A percentile compares a stretch with the other conserved stretches of the same genome.
Evolutionary conservation across 108 stramenopile genomes (phyloP).

Genomic region (Chaetoceros tenuissimus): DNA sequence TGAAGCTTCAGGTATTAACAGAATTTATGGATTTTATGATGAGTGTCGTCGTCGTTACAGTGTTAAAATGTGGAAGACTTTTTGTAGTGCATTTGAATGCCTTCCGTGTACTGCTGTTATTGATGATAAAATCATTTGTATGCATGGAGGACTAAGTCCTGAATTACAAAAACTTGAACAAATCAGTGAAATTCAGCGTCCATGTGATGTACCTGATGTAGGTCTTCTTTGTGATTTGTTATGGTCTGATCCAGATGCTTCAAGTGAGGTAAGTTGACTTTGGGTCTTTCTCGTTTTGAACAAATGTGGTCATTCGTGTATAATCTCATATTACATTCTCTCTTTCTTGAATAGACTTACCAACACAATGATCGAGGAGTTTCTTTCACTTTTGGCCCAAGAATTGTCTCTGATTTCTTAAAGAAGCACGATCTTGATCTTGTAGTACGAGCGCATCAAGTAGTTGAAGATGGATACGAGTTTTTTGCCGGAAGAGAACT

Average conservation of each 20-base stretch:
- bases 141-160: constrained; percentile 81
- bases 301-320: too few relatives aligned
- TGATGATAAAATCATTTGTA: constrained; percentile 91
- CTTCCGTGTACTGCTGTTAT: constrained; percentile 87
- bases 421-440: constrained; percentile 83
- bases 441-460: constrained; percentile 88
- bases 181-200: constrained; percentile 62
- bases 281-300: too few relatives aligned
- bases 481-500: constrained; percentile 86
- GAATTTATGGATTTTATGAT: constrained; percentile 91
- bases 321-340: neutral
- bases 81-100: constrained; percentile 86
- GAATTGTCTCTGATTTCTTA: constrained; percentile 78
- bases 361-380: constrained; percentile 79
- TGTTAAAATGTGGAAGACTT: constrained; percentile 89
- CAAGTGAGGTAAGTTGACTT: constrained; percentile 86
- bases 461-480: constrained; percentile 93
- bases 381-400: constrained; percentile 85
- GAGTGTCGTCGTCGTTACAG: constrained; percentile 79
- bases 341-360: neutral
- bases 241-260: constrained; percentile 89
- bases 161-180: constrained; percentile 77
- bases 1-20: constrained; percentile 82
- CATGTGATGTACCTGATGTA: constrained; percentile 86
- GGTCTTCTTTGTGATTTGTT: constrained; percentile 86